Percentiles rank a stretch among this genome's conserved stretches.
These are phyloP conservation scores for Erysimum cheiranthoides DNA, from an alignment of 345 rosid genomes.

Conservation along the genomic window DNA sequence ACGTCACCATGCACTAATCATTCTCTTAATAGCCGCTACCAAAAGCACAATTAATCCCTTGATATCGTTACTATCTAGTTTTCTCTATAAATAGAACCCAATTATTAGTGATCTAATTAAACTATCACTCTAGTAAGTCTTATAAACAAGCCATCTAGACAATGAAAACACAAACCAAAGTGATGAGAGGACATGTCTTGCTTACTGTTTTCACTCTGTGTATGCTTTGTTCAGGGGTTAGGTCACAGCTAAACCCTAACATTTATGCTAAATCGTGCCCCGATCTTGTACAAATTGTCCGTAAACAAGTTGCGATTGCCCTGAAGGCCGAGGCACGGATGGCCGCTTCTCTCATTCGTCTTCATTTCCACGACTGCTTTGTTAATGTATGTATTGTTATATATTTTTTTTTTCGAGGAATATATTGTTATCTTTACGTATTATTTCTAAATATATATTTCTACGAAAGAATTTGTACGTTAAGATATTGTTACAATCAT, in stretches of 20 bases:
- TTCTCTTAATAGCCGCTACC: conserved; percentile 28
- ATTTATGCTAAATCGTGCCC: conserved; percentile 67
- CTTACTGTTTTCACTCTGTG: conserved; percentile 37
- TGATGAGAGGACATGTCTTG: conserved; percentile 36
- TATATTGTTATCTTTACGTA: conserved; percentile 20
- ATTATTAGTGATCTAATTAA: neutral
- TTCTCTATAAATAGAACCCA: conserved; percentile 39
- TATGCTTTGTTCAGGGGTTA: conserved; percentile 48
- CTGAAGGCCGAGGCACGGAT: conserved; percentile 63
- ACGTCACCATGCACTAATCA: conserved; percentile 43
- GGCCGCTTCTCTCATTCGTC: conserved; percentile 71
- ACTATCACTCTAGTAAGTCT: conserved; percentile 16
- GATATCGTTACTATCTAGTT: conserved; percentile 15
- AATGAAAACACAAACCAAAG: conserved; percentile 44
- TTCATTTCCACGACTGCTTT: conserved; percentile 69
- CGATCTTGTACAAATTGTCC: conserved; percentile 48
- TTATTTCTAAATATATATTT: neutral
- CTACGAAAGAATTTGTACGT: neutral
- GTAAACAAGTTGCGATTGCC: conserved; percentile 55
- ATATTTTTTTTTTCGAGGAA: neutral
- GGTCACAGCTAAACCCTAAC: conserved; percentile 55
- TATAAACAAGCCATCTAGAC: conserved; percentile 27
- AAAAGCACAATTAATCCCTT: conserved; percentile 2
- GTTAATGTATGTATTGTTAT: conserved; percentile 57
- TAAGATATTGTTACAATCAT: neutral